Conservation (phyloP, 1,139 yeast genomes). For the Yamadazyma sp. region DNA sequence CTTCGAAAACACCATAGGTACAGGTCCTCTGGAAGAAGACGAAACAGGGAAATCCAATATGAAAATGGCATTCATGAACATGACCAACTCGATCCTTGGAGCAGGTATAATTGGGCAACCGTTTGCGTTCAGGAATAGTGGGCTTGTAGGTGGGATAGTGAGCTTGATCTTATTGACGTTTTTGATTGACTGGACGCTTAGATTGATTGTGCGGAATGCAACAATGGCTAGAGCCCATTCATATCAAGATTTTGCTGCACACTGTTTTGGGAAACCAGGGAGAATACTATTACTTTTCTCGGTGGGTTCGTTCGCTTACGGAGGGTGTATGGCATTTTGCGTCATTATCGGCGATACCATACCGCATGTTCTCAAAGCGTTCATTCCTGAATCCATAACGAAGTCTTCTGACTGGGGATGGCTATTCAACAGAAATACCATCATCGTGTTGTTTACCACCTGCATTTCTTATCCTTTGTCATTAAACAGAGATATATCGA, state of each 20-base stretch:
- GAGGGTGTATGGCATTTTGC: slow-evolving; percentile 93
- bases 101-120: slow-evolving; percentile 97
- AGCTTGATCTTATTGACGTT: slow-evolving; percentile 60
- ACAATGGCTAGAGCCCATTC: slow-evolving; percentile 73
- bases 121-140: slow-evolving; percentile 79
- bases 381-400: slow-evolving; percentile 55
- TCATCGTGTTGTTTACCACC: slow-evolving; percentile 68
- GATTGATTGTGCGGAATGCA: slow-evolving; percentile 81
- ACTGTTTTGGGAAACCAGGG: slow-evolving; percentile 77
- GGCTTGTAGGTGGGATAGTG: slow-evolving; percentile 71
- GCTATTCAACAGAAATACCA: slow-evolving; percentile 62
- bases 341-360: slow-evolving; percentile 94
- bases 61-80: slow-evolving; percentile 92
- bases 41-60: slow-evolving; percentile 47
- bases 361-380: slow-evolving; percentile 79
- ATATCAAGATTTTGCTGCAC: slow-evolving; percentile 82
- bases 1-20: slow-evolving; percentile 17
- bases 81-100: slow-evolving; percentile 92
- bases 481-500: slow-evolving; percentile 76
- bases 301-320: slow-evolving; percentile 88
- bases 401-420: slow-evolving; percentile 39
- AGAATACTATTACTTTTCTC: slow-evolving; percentile 66
- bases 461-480: slow-evolving; percentile 83
- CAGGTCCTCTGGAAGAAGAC: slow-evolving; percentile 7
- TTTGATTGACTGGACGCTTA: slow-evolving; percentile 82